Evolutionary conservation across 345 rosid species (phyloP), one percentile per base, ranked within the genome.

Genomic region (Moricandia arvensis): DNA sequence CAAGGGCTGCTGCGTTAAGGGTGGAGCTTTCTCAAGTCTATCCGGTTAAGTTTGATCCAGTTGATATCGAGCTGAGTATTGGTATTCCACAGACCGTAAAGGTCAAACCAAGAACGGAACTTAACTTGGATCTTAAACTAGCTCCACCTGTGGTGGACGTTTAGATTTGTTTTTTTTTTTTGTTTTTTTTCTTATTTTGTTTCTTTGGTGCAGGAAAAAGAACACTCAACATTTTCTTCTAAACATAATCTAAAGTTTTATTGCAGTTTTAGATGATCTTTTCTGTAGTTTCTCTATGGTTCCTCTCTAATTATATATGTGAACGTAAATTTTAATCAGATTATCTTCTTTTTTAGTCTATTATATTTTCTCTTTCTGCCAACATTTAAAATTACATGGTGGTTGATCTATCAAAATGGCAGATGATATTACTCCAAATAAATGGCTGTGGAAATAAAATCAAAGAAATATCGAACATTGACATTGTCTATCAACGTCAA

Each of bases 81-180:
- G 82, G 85, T 26, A 66, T 38, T 34, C 55, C 63, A 8, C 60
- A 72, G 2, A 80, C 80, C 41, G 73, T 78, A 2, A 85, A 69
- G 49, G 63, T 86, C 8, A 90, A 85, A 63, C 75, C 91, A 27
- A 73, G 72, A 17, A 66, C 59, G 3, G 74, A 62, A 62, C 78
- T 79, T 6, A 79, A 75, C 72, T 77, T 90, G 13, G 97, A 92
- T 70, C 96, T 90, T 31, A 90, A 92, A 63, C 84, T 87, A 65
- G 87, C 89, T 31, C 90, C 97, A 5, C 87, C 92, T 3, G 82
- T 81, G 4, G 82, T 81, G 4, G 92, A 87, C 21, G 85, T 88
- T 33, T 91, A 84, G 86, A 9, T 17, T 27, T 2, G 11, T 62
- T 8, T 8, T 31, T 1, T 34, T 27, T 7, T 8, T 18, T 30